Percentiles rank a stretch among this genome's conserved stretches.
These are phyloP conservation scores for Sporothrix inflata DNA, from an alignment of 2,329 filamentous ascomycete species.

Conservation along the genomic window DNA sequence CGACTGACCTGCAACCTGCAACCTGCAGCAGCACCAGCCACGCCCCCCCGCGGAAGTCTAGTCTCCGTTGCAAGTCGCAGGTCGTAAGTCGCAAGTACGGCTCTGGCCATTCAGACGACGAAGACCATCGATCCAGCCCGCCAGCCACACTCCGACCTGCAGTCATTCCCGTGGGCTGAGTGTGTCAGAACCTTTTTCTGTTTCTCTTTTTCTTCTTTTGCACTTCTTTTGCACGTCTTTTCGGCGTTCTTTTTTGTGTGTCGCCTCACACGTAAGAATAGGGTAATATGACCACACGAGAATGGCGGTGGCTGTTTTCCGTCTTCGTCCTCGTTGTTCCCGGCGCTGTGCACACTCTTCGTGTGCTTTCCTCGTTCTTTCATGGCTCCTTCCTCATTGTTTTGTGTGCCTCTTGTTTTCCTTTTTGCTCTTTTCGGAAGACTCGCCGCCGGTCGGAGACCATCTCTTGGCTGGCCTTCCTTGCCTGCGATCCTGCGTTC, in stretches of 20 bases:
- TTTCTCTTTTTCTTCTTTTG: neutral
- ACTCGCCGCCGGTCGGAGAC: slow-evolving; percentile 14
- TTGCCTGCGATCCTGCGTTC: slow-evolving; percentile 2
- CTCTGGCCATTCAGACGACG: slow-evolving; percentile 8
- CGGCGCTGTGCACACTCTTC: neutral
- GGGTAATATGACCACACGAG: neutral
- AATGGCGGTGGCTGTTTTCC: neutral
- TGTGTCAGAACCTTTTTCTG: slow-evolving; percentile 6
- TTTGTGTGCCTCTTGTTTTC: neutral
- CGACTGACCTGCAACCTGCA: neutral
- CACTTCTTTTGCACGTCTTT: neutral
- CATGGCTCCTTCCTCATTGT: neutral
- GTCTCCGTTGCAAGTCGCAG: neutral
- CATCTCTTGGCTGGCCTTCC: neutral
- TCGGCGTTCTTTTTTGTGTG: neutral
- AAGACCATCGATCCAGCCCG: neutral
- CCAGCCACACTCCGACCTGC: slow-evolving; percentile 16
- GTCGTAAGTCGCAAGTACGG: neutral
- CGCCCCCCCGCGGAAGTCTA: neutral
- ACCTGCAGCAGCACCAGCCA: slow-evolving; percentile 14
- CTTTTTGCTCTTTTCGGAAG: slow-evolving; percentile 1
- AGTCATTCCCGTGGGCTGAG: slow-evolving; percentile 17
- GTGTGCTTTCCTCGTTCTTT: neutral
- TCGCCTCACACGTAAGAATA: neutral
- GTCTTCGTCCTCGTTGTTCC: neutral